These are phyloP conservation scores for Pichia sp. DNA, from an alignment of 1,139 yeast genomes.

Conservation along the genomic window DNA sequence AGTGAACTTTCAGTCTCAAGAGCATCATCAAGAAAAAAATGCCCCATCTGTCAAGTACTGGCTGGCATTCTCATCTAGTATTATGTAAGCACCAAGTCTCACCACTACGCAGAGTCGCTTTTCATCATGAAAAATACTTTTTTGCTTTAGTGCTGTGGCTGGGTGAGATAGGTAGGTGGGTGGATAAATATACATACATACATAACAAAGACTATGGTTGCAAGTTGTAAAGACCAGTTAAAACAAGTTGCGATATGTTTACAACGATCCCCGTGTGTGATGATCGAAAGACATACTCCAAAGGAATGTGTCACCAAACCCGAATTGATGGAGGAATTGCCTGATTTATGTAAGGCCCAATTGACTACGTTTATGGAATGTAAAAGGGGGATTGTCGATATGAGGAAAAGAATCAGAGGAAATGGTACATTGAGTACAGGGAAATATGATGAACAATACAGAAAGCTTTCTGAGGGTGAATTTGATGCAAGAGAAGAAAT, in stretches of 20 bases:
- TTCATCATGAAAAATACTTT: no score
- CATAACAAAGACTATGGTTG: constrained; percentile 19
- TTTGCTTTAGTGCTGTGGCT: no score
- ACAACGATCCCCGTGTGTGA: constrained; percentile 93
- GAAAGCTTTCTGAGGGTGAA: constrained; percentile 68
- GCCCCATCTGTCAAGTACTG: no score
- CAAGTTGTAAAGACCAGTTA: constrained; percentile 78
- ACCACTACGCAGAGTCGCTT: no score
- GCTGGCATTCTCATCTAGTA: no score
- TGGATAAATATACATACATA: no score
- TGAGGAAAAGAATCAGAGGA: constrained; percentile 88
- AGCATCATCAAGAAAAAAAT: no score
- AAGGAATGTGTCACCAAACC: constrained; percentile 82
- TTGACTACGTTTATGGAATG: constrained; percentile 84
- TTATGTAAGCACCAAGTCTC: no score
- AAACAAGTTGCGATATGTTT: constrained; percentile 91
- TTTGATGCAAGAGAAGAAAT: constrained; percentile 78
- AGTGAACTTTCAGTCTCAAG: no score
- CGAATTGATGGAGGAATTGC: constrained; percentile 63
- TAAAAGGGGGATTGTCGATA: constrained; percentile 75
- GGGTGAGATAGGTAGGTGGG: no score
- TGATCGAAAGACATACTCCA: constrained; percentile 84
- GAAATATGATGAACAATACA: constrained; percentile 79
- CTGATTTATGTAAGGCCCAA: constrained; percentile 82
- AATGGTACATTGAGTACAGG: constrained; percentile 93